Conservation (phyloP, 306 rosid genomes). For the Vicia villosa region DNA sequence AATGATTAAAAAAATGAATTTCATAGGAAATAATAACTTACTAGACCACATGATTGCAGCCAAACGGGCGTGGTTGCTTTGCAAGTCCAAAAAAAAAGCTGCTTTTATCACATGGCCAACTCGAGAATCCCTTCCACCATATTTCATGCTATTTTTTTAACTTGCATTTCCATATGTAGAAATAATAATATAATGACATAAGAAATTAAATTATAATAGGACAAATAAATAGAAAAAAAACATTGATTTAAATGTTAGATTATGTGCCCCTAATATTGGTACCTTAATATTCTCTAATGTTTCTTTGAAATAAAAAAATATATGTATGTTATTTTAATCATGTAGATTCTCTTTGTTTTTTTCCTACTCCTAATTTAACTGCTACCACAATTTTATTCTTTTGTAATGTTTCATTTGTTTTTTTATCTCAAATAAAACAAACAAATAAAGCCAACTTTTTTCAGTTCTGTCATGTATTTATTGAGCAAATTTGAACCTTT, state of each 20-base stretch:
- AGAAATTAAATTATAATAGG: constrained; percentile 12
- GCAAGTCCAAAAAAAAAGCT: constrained; percentile 58
- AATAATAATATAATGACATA: constrained; percentile 9
- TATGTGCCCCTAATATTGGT: constrained; percentile 53
- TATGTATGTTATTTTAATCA: constrained; percentile 1
- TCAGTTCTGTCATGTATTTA: constrained; percentile 36
- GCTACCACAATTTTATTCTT: constrained; percentile 10
- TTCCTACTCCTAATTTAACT: constrained; percentile 26
- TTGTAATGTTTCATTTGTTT: background rate
- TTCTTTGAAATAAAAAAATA: constrained; percentile 28
- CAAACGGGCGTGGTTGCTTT: constrained; percentile 96
- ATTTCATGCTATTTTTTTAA: constrained; percentile 33
- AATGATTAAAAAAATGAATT: constrained; percentile 33
- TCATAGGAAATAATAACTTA: constrained; percentile 60
- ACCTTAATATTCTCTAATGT: constrained; percentile 37
- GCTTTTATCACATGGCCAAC: constrained; percentile 95
- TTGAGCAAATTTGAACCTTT: constrained; percentile 31
- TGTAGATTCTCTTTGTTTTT: constrained; percentile 40
- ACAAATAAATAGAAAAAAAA: constrained; percentile 38
- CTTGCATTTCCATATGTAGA: constrained; percentile 12
- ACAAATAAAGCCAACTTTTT: constrained; percentile 35
- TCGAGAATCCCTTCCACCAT: constrained; percentile 48
- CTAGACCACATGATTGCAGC: constrained; percentile 93
- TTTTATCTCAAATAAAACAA: constrained; percentile 33
- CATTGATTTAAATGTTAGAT: constrained; percentile 44